Evolutionary conservation across 164 flowering plant genomes (phyloP).

Genomic region (Malania oleifera): DNA sequence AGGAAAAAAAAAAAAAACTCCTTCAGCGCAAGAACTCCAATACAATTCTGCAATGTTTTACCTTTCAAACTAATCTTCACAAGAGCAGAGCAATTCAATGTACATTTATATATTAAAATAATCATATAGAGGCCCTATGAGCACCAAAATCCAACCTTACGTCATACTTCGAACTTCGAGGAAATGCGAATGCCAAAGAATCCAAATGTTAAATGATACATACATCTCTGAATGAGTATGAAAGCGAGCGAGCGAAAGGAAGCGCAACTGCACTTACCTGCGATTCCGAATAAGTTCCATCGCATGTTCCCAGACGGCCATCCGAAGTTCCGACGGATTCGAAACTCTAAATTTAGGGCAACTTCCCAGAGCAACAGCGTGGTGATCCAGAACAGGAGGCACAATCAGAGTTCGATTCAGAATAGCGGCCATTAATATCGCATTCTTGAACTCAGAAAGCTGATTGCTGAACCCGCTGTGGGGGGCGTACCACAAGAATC

Average conservation of each 20-base stretch:
- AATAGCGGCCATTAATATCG: constrained; percentile 61
- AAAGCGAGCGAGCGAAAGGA: neutral
- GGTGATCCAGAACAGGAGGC: constrained; percentile 90
- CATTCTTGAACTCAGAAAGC: constrained; percentile 81
- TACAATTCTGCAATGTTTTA: too few relatives aligned
- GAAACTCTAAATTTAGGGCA: constrained; percentile 91
- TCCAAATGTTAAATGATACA: too few relatives aligned
- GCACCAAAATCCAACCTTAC: too few relatives aligned
- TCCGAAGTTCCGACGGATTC: constrained; percentile 48
- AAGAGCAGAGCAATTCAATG: too few relatives aligned
- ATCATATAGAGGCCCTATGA: too few relatives aligned
- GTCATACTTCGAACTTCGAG: too few relatives aligned
- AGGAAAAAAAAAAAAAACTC: too few relatives aligned
- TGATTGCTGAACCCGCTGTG: constrained; percentile 99
- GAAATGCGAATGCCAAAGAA: too few relatives aligned
- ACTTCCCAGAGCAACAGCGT: constrained; percentile 87
- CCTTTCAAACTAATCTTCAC: too few relatives aligned
- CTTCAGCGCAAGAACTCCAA: too few relatives aligned
- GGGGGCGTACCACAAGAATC: constrained; percentile 74
- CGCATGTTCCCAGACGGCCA: constrained; percentile 66
- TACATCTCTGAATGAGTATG: neutral
- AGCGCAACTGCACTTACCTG: constrained; percentile 36
- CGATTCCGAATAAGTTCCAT: constrained; percentile 50
- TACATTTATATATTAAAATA: too few relatives aligned
- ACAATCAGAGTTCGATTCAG: constrained; percentile 78